These are phyloP conservation scores for Boletellus sp. DNA, from an alignment of 1,284 basidiomycete species.

Conservation along the genomic window DNA sequence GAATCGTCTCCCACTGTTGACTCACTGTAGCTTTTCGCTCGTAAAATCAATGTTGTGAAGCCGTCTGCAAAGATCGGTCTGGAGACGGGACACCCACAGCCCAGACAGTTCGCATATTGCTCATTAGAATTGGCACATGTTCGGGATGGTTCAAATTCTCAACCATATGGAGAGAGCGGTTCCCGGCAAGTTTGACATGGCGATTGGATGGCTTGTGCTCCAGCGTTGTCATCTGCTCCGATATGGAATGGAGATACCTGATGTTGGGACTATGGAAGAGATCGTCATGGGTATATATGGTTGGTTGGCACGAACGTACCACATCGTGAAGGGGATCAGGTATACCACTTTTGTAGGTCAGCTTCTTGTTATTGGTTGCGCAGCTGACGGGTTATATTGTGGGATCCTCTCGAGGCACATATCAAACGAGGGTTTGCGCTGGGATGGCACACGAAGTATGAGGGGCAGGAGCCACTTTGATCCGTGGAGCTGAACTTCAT, in stretches of 20 bases:
- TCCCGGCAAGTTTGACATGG: constrained; percentile 18
- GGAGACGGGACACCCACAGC: constrained; percentile 2
- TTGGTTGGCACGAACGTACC: constrained; percentile 39
- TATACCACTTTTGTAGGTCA: constrained; percentile 40
- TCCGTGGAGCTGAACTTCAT: neutral
- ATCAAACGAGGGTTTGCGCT: constrained; percentile 40
- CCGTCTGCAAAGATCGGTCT: constrained; percentile 28
- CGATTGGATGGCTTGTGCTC: constrained; percentile 24
- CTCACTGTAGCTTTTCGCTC: neutral
- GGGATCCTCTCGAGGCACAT: constrained; percentile 50
- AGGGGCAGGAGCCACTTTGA: neutral
- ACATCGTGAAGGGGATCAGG: constrained; percentile 30
- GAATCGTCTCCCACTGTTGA: too few relatives aligned
- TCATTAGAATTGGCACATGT: constrained; percentile 34
- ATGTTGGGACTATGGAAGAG: constrained; percentile 25
- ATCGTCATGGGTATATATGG: constrained; percentile 34
- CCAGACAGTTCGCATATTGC: constrained; percentile 21
- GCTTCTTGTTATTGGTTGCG: neutral
- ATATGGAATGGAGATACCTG: neutral
- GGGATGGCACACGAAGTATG: constrained; percentile 40
- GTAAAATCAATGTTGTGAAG: constrained; percentile 37
- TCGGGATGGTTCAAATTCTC: constrained; percentile 12
- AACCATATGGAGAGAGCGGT: constrained; percentile 4
- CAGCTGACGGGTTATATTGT: constrained; percentile 5
- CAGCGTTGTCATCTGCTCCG: neutral